Evolutionary conservation across 768 basidiomycete species (phyloP).

Genomic region (Mycena amicta): DNA sequence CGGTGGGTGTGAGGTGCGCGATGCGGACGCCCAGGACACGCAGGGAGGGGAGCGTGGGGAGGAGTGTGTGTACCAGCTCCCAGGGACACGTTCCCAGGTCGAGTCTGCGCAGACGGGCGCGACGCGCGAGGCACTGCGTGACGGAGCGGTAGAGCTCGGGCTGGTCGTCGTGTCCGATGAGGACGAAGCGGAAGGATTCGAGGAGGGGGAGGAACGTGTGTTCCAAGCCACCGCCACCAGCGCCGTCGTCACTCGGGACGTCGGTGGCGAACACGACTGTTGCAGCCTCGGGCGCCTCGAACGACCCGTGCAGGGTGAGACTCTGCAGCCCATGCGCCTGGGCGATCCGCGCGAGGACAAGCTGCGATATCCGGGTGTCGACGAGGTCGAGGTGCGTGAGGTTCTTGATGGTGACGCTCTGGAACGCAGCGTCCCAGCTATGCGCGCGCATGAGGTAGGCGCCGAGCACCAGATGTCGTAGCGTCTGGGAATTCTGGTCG

Average conservation of each 20-base stretch:
- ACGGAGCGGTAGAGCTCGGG: constrained; percentile 53
- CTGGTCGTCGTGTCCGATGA: constrained; percentile 67
- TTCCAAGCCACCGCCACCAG: constrained; percentile 45
- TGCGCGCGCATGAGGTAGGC: constrained; percentile 67
- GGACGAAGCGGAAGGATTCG: constrained; percentile 62
- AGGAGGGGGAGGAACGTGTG: constrained; percentile 68
- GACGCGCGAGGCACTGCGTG: constrained; percentile 51
- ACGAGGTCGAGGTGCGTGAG: constrained; percentile 73
- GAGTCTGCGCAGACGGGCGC: constrained; percentile 52
- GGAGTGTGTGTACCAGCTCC: constrained; percentile 54
- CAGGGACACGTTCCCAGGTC: constrained; percentile 70
- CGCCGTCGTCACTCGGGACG: constrained; percentile 29
- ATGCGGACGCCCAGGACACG: constrained; percentile 63
- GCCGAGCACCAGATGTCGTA: constrained; percentile 66
- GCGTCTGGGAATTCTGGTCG: constrained; percentile 57
- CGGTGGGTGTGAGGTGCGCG: constrained; percentile 44
- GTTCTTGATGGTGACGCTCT: constrained; percentile 62
- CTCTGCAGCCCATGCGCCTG: constrained; percentile 63
- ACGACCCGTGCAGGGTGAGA: constrained; percentile 66
- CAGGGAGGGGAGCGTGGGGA: constrained; percentile 54
- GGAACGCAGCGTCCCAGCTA: constrained; percentile 69
- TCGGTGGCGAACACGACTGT: constrained; percentile 63
- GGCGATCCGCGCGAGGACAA: constrained; percentile 63
- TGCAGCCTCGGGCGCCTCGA: constrained; percentile 60
- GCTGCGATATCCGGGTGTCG: constrained; percentile 66